Conservation (phyloP, 2,329 filamentous ascomycete genomes). For the Bipolaris cookei region DNA sequence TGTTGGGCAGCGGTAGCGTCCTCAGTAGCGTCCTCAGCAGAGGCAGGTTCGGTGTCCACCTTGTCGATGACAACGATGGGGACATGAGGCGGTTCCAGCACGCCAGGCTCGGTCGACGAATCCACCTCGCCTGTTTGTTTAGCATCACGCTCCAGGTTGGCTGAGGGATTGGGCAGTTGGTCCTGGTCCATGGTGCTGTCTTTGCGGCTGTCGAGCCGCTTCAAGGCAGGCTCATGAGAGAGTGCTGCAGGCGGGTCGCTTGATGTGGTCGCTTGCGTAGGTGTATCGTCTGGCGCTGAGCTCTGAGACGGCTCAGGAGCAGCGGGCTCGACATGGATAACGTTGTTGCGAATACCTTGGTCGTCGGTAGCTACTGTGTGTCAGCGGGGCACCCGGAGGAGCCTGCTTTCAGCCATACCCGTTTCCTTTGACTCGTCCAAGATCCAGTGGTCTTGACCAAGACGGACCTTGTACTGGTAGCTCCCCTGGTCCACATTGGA, state of each 20-base stretch:
- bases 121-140: conserved; percentile 22
- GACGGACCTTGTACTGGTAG: conserved; percentile 77
- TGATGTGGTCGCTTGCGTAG: neutral
- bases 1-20: conserved; percentile 44
- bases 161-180: conserved; percentile 21
- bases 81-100: conserved; percentile 16
- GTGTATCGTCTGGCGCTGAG: conserved; percentile 4
- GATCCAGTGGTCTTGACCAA: conserved; percentile 70
- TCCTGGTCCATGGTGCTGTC: conserved; percentile 26
- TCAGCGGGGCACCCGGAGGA: conserved; percentile 21
- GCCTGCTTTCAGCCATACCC: conserved; percentile 55
- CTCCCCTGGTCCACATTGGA: conserved; percentile 62
- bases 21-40: conserved; percentile 48
- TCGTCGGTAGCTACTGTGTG: conserved; percentile 56
- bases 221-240: neutral
- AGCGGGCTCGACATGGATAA: conserved; percentile 48
- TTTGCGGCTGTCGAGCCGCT: conserved; percentile 23
- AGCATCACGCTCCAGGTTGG: conserved; percentile 33
- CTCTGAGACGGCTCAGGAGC: neutral
- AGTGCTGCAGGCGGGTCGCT: neutral
- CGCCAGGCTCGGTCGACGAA: conserved; percentile 17
- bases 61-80: conserved; percentile 47
- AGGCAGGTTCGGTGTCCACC: conserved; percentile 40
- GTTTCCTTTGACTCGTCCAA: conserved; percentile 67
- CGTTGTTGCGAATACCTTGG: conserved; percentile 62